Evolutionary conservation across 192 early-diverging fungal species (phyloP).

Genomic region (Coemansia sp.): DNA sequence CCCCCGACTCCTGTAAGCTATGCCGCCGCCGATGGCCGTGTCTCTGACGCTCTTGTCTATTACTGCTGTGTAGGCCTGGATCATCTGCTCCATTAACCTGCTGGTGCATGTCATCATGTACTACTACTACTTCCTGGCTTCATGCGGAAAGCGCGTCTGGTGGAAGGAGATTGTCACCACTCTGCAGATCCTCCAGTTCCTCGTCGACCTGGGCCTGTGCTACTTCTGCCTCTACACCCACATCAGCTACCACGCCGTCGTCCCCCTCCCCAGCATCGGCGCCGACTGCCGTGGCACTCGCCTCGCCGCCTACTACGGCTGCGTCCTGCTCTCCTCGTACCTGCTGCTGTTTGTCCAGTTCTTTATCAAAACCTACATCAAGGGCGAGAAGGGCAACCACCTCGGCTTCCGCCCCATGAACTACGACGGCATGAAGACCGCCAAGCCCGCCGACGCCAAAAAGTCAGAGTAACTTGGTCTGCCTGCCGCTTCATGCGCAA

Average conservation of each 20-base stretch:
- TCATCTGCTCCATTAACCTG: conserved; percentile 67
- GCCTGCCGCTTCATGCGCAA: background rate
- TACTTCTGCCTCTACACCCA: conserved; percentile 83
- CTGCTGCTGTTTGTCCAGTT: conserved; percentile 86
- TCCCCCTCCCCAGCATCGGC: conserved; percentile 59
- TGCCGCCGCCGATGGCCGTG: no score
- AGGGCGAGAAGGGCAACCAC: conserved; percentile 43
- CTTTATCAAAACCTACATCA: conserved; percentile 75
- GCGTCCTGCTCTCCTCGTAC: conserved; percentile 71
- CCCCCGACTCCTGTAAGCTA: no score
- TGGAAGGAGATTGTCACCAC: conserved; percentile 93
- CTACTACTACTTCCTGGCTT: conserved; percentile 83
- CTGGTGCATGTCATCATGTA: conserved; percentile 91
- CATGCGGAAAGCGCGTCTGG: conserved; percentile 74
- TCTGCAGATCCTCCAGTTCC: conserved; percentile 89
- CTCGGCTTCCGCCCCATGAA: conserved; percentile 47
- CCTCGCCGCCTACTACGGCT: conserved; percentile 73
- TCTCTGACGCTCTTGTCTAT: no score
- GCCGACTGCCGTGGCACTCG: conserved; percentile 70
- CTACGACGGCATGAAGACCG: conserved; percentile 36
- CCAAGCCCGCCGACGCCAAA: conserved; percentile 6
- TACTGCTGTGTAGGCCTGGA: conserved; percentile 35
- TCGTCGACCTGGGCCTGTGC: conserved; percentile 77
- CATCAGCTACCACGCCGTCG: conserved; percentile 61
- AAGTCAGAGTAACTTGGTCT: conserved; percentile 13